Percentiles rank a stretch among this genome's conserved stretches.
These are phyloP conservation scores for Stephania japonica DNA, from an alignment of 164 flowering plant species.

Conservation along the genomic window DNA sequence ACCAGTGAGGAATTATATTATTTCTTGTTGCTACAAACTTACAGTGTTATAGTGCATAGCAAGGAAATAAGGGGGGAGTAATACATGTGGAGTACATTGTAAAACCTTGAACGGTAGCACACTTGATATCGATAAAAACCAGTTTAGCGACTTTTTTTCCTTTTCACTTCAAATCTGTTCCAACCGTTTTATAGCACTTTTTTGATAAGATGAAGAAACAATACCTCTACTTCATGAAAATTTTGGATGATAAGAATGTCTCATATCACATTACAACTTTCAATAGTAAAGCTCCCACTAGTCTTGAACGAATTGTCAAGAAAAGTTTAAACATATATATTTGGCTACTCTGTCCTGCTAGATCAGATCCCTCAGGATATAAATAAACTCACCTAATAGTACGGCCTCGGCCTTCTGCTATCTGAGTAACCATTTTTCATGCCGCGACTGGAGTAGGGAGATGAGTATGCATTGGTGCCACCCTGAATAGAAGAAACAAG, in stretches of 20 bases:
- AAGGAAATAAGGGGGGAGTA: too few relatives aligned
- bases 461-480: conserved; percentile 18
- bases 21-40: too few relatives aligned
- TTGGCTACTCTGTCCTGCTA: conserved; percentile 2
- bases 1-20: too few relatives aligned
- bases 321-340: not conserved
- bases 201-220: not conserved
- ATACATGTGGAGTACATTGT: too few relatives aligned
- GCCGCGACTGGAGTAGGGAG: conserved; percentile 19
- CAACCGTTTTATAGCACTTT: too few relatives aligned
- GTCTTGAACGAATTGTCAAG: not conserved
- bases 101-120: too few relatives aligned
- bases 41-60: too few relatives aligned
- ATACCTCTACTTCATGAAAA: not conserved
- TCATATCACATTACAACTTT: not conserved
- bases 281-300: not conserved
- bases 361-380: conserved; percentile 4
- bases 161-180: too few relatives aligned
- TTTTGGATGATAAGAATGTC: not conserved
- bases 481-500: conserved; percentile 9
- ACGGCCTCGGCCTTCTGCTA: conserved; percentile 19
- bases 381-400: conserved; percentile 25
- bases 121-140: too few relatives aligned
- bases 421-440: conserved; percentile 16
- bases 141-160: too few relatives aligned